Conservation (phyloP, 495 filamentous ascomycete genomes). For the Talaromyces stipitatus region DNA sequence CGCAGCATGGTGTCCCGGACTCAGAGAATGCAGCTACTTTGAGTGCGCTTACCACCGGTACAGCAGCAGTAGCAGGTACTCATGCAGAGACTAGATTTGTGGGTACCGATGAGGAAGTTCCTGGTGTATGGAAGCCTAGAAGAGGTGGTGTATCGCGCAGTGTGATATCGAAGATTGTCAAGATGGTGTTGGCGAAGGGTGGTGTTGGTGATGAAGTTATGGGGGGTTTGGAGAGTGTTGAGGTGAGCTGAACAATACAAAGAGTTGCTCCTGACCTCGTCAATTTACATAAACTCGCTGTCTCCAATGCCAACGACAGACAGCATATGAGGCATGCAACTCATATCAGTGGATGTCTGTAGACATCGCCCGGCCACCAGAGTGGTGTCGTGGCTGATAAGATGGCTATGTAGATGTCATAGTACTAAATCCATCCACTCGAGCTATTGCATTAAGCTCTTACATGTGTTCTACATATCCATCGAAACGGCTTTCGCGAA, state of each 20-base stretch:
- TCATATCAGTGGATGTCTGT: no score
- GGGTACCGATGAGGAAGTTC: slow-evolving; percentile 47
- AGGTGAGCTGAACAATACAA: slow-evolving; percentile 22
- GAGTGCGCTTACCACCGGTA: slow-evolving; percentile 25
- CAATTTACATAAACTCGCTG: no score
- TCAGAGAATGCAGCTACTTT: slow-evolving; percentile 58
- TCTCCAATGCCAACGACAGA: no score
- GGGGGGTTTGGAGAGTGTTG: slow-evolving; percentile 58
- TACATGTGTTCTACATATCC: no score
- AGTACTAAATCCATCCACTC: no score
- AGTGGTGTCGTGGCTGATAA: no score
- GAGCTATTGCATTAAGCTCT: no score
- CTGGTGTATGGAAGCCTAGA: slow-evolving; percentile 73
- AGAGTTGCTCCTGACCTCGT: not conserved
- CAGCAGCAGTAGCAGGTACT: slow-evolving; percentile 18
- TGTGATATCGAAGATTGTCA: slow-evolving; percentile 58
- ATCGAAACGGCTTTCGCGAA: not conserved
- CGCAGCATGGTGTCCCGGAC: slow-evolving; percentile 63
- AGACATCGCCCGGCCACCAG: no score
- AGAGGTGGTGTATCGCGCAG: slow-evolving; percentile 66
- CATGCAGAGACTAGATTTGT: slow-evolving; percentile 24
- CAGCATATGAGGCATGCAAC: no score
- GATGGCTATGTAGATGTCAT: no score
- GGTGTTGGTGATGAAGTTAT: slow-evolving; percentile 82
- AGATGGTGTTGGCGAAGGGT: slow-evolving; percentile 56